Evolutionary conservation across 1,139 yeast species (phyloP).

Genomic region (Nakaseomyces bracarensis): DNA sequence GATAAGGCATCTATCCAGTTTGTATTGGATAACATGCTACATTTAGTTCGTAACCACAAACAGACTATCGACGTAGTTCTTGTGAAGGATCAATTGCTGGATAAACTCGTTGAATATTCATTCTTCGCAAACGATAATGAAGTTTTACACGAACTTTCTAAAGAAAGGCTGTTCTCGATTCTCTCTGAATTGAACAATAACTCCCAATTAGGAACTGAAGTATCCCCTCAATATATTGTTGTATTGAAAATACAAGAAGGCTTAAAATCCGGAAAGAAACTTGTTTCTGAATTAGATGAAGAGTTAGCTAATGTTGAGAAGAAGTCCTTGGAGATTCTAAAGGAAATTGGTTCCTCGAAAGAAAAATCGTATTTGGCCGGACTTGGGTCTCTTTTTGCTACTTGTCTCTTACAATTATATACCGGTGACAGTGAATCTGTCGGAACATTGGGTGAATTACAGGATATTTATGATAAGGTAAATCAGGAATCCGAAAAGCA

Average conservation of each 20-base stretch:
- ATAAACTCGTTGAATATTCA: constrained; percentile 45
- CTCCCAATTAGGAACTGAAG: constrained; percentile 30
- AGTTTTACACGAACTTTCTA: constrained; percentile 34
- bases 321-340: constrained; percentile 45
- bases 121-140: constrained; percentile 39
- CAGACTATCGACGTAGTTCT: constrained; percentile 22
- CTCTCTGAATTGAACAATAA: constrained; percentile 49
- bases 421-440: constrained; percentile 75
- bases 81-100: constrained; percentile 45
- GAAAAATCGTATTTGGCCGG: constrained; percentile 36
- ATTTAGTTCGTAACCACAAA: constrained; percentile 47
- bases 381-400: constrained; percentile 61
- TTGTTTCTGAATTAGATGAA: constrained; percentile 46
- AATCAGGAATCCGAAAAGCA: constrained; percentile 35
- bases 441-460: constrained; percentile 64
- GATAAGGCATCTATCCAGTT: constrained; percentile 41
- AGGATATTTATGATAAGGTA: constrained; percentile 41
- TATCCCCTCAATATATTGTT: constrained; percentile 48
- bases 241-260: constrained; percentile 33
- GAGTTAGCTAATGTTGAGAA: constrained; percentile 42
- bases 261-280: constrained; percentile 26
- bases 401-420: constrained; percentile 71
- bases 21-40: constrained; percentile 58
- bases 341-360: constrained; percentile 38
- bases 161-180: constrained; percentile 58